Evolutionary conservation across 768 basidiomycete species (phyloP).

Genomic region (Kwoniella bestiolae): DNA sequence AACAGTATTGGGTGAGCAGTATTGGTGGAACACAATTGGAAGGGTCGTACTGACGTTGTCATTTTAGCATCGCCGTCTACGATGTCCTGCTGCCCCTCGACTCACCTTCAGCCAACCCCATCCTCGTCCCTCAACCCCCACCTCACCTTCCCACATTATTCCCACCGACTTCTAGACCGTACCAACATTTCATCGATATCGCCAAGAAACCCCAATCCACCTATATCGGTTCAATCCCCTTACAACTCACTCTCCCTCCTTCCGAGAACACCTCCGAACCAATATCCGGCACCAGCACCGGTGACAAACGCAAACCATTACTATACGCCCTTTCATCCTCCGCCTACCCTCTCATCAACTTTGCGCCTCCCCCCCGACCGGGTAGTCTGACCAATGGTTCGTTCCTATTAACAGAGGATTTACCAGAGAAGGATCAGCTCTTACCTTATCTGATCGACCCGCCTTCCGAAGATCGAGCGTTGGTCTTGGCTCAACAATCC

Average conservation of each 20-base stretch:
- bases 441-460: conserved; percentile 45
- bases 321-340: conserved; percentile 84
- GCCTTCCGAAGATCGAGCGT: conserved; percentile 35
- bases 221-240: conserved; percentile 67
- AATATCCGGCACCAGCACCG: conserved; percentile 59
- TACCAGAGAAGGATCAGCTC: conserved; percentile 43
- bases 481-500: conserved; percentile 19
- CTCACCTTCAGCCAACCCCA: conserved; percentile 64
- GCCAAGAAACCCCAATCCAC: conserved; percentile 68
- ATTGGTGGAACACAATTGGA: too few relatives aligned
- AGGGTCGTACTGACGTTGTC: not conserved
- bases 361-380: conserved; percentile 52
- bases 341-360: conserved; percentile 75
- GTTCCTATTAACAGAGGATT: conserved; percentile 42
- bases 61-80: conserved; percentile 49
- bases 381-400: conserved; percentile 43
- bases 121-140: conserved; percentile 85
- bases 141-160: conserved; percentile 75
- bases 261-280: conserved; percentile 1
- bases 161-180: conserved; percentile 57
- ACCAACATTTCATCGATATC: conserved; percentile 57
- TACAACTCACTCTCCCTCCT: conserved; percentile 25
- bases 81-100: conserved; percentile 53
- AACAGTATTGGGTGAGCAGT: conserved; percentile 72
- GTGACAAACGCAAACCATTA: conserved; percentile 60